Conservation (phyloP, 352 stramenopile genomes). For the Pythium volutum region DNA sequence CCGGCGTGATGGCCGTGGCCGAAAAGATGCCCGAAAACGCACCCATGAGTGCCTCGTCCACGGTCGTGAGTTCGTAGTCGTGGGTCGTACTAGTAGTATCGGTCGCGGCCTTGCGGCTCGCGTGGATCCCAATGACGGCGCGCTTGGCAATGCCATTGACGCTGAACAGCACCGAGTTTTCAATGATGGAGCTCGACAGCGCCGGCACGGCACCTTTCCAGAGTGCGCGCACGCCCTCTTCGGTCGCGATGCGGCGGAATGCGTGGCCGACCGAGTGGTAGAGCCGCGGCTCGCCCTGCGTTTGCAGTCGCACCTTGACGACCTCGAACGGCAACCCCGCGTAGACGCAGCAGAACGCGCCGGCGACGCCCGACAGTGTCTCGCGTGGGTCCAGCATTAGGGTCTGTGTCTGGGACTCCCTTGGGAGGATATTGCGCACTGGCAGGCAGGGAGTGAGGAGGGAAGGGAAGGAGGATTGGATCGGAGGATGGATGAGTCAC, state of each 20-base stretch:
- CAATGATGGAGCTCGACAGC: constrained; percentile 84
- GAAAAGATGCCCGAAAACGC: constrained; percentile 80
- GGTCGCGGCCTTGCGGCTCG: constrained; percentile 30
- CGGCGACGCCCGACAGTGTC: constrained; percentile 69
- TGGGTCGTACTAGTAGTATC: too few species aligned
- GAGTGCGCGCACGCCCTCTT: constrained; percentile 72
- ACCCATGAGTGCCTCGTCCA: constrained; percentile 84
- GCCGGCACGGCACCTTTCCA: constrained; percentile 88
- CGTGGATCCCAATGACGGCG: constrained; percentile 54
- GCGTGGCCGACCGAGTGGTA: constrained; percentile 68
- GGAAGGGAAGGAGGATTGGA: neutral
- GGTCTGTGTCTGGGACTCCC: too few species aligned
- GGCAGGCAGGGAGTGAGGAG: neutral
- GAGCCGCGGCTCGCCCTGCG: constrained; percentile 49
- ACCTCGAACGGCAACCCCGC: constrained; percentile 86
- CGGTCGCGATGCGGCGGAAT: constrained; percentile 64
- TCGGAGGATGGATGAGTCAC: too few species aligned
- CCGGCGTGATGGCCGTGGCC: constrained; percentile 80
- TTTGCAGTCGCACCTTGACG: constrained; percentile 85
- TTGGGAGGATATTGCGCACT: neutral
- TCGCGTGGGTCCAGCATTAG: constrained; percentile 73
- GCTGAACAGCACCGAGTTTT: constrained; percentile 90
- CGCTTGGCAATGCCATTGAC: constrained; percentile 80
- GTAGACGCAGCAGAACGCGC: constrained; percentile 83
- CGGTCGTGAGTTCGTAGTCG: constrained; percentile 63